Percentiles rank a stretch among this genome's conserved stretches.
phyloP scores from a whole-genome alignment of 2,329 filamentous ascomycete genomes.

The Coniochaeta prunicola region DNA sequence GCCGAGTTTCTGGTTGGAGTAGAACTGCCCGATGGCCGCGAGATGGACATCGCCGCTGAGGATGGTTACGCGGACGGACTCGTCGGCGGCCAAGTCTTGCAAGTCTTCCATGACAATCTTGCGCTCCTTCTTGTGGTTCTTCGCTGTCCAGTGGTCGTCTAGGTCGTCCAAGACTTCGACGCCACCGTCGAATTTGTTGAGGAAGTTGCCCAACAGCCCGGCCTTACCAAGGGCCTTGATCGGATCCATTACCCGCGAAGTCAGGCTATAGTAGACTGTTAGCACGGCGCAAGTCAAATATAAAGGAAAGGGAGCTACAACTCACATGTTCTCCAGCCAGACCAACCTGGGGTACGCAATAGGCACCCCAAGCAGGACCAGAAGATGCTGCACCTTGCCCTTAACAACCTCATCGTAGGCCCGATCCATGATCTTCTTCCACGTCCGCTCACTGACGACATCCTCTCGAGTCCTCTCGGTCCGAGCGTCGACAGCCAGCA shows the following conservation, averaged over 20 bases:
- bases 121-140: conserved; percentile 86
- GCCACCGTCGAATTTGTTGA: conserved; percentile 87
- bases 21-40: conserved; percentile 89
- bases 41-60: conserved; percentile 92
- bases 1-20: conserved; percentile 74
- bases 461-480: conserved; percentile 84
- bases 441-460: conserved; percentile 72
- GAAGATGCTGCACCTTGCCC: conserved; percentile 80
- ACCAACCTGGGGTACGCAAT: conserved; percentile 74
- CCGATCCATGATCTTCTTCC: conserved; percentile 80
- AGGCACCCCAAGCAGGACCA: conserved; percentile 80
- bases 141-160: conserved; percentile 96
- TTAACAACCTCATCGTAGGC: conserved; percentile 75
- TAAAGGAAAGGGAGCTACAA: conserved; percentile 8
- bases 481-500: conserved; percentile 83
- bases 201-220: conserved; percentile 69
- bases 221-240: conserved; percentile 81
- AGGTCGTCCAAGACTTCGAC: conserved; percentile 88
- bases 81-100: conserved; percentile 87
- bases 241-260: conserved; percentile 78
- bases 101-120: conserved; percentile 82
- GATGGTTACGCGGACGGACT: conserved; percentile 86
- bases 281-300: conserved; percentile 1
- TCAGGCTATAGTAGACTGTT: conserved; percentile 47
- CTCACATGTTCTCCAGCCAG: conserved; percentile 64